phyloP scores from a whole-genome alignment of 352 stramenopile species.

The Globisporangium radiosum region DNA sequence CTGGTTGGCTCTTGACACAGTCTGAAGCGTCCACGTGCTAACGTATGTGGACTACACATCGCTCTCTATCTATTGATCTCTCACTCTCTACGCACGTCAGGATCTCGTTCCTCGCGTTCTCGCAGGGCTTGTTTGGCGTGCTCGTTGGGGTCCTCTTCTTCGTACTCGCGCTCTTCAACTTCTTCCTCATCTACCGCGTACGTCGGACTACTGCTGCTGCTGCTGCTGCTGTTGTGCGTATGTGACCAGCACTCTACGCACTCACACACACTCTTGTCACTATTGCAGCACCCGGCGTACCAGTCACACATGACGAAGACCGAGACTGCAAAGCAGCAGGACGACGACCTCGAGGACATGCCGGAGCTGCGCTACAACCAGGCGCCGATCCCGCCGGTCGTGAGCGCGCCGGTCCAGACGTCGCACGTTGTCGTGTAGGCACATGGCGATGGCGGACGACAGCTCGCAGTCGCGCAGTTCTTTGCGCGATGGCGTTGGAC shows the following conservation, averaged over 20 bases:
- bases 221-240: neutral
- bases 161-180: conserved; percentile 76
- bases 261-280: neutral
- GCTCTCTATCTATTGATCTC: too few species aligned
- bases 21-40: neutral
- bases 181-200: conserved; percentile 83
- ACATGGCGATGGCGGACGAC: neutral
- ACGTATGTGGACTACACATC: neutral
- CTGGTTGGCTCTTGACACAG: neutral
- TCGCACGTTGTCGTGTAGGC: conserved; percentile 60
- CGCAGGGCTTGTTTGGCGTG: conserved; percentile 73
- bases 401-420: conserved; percentile 21
- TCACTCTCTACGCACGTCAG: conserved; percentile 18
- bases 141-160: conserved; percentile 73
- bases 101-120: conserved; percentile 78
- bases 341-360: conserved; percentile 63
- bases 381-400: conserved; percentile 20
- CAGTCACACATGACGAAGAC: conserved; percentile 68
- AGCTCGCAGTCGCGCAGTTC: too few species aligned
- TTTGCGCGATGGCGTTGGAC: neutral
- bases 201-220: conserved; percentile 15
- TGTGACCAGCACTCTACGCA: too few species aligned
- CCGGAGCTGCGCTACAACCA: conserved; percentile 79
- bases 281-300: conserved; percentile 65
- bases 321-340: conserved; percentile 38